These are phyloP conservation scores for Polysphondylium violaceum DNA, from an alignment of 78 protist species.

Conservation along the genomic window DNA sequence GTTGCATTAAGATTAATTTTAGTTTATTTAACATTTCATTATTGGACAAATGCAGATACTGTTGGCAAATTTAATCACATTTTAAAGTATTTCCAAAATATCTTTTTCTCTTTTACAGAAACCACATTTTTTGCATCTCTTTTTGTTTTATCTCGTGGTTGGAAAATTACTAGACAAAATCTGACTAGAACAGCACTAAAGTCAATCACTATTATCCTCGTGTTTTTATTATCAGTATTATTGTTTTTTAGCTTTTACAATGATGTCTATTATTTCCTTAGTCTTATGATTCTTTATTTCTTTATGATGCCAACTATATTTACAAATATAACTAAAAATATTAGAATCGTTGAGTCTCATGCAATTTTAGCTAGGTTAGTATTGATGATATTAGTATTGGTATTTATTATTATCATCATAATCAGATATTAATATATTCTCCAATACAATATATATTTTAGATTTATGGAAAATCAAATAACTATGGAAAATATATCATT, in stretches of 20 bases:
- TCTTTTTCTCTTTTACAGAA: constrained; percentile 44
- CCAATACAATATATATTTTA: background rate
- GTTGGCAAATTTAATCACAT: constrained; percentile 18
- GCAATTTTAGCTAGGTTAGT: constrained; percentile 26
- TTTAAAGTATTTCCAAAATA: constrained; percentile 12
- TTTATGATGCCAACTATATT: constrained; percentile 81
- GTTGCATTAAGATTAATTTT: constrained; percentile 21
- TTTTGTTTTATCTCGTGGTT: constrained; percentile 49
- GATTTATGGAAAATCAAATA: constrained; percentile 4
- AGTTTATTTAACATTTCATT: constrained; percentile 10
- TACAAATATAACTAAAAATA: constrained; percentile 63
- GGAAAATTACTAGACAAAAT: constrained; percentile 37
- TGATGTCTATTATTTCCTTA: constrained; percentile 58
- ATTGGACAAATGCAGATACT: constrained; percentile 35
- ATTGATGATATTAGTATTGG: background rate
- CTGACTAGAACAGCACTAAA: constrained; percentile 18
- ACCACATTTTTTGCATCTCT: constrained; percentile 47
- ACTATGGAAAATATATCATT: background rate
- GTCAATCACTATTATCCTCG: constrained; percentile 9
- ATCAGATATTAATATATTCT: background rate
- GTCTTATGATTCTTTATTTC: constrained; percentile 72
- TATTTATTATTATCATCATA: background rate
- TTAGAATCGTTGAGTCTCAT: constrained; percentile 30
- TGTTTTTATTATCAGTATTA: constrained; percentile 32
- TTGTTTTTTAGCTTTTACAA: constrained; percentile 72